These are phyloP conservation scores for Soucietia sequanensis DNA, from an alignment of 805 yeast genomes.

Conservation along the genomic window DNA sequence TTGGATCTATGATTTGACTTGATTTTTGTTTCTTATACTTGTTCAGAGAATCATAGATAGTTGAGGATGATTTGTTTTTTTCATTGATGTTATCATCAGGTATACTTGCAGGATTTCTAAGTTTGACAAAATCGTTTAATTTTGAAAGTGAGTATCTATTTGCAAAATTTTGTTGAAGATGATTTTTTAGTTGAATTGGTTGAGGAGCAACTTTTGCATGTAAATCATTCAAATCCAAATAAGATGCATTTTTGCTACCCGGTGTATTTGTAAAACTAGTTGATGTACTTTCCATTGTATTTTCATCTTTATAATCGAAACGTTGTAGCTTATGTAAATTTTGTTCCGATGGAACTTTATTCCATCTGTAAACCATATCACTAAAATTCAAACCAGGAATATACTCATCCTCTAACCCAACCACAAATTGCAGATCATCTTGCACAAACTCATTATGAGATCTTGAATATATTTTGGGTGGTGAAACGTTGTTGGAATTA, in stretches of 20 bases:
- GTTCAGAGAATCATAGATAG: conserved; percentile 8
- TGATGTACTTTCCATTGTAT: conserved; percentile 11
- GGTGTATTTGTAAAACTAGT: conserved; percentile 24
- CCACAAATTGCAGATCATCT: conserved; percentile 16
- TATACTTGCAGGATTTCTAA: conserved; percentile 11
- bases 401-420: conserved; percentile 72
- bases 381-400: conserved; percentile 68
- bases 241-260: conserved; percentile 33
- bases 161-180: conserved; percentile 3
- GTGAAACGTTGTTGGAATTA: conserved; percentile 3
- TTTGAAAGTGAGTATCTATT: conserved; percentile 17
- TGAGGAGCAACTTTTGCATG: conserved; percentile 46
- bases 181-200: conserved; percentile 27
- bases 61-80: conserved; percentile 7
- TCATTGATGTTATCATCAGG: conserved; percentile 4
- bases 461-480: conserved; percentile 26
- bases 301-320: conserved; percentile 2
- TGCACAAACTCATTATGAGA: conserved; percentile 24
- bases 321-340: conserved; percentile 13
- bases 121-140: conserved; percentile 21
- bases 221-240: conserved; percentile 38
- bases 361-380: conserved; percentile 49
- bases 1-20: conserved; percentile 14
- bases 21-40: conserved; percentile 25
- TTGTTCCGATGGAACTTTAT: too few species aligned